Percentiles rank a stretch among this genome's conserved stretches.
Conservation (phyloP, 1,284 basidiomycete species). For the Apiotrichum sp. region DNA sequence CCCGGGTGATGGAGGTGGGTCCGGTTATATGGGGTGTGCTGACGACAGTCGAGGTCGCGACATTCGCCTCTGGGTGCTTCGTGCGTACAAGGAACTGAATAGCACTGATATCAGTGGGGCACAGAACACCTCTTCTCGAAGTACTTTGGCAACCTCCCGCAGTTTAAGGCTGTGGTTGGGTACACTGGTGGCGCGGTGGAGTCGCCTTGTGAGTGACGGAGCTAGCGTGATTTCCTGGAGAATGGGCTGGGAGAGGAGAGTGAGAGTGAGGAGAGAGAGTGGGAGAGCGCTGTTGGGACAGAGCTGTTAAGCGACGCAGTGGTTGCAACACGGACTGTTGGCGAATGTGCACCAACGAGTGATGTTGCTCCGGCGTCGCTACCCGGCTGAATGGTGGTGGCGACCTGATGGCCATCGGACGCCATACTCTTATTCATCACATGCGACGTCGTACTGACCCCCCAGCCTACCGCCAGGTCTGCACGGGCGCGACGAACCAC, state of each 20-base stretch:
- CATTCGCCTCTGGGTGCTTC: conserved; percentile 70
- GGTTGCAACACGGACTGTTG: too few species aligned
- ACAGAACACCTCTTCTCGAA: conserved; percentile 81
- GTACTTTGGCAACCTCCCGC: conserved; percentile 57
- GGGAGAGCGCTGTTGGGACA: too few species aligned
- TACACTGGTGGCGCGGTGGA: conserved; percentile 69
- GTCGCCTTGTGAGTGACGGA: conserved; percentile 16
- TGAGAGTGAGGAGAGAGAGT: too few species aligned
- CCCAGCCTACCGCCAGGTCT: conserved; percentile 65
- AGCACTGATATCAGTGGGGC: conserved; percentile 55
- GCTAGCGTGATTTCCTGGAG: too few species aligned
- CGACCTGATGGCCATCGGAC: too few species aligned
- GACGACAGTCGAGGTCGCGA: conserved; percentile 56
- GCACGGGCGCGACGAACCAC: conserved; percentile 74
- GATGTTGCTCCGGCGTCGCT: too few species aligned
- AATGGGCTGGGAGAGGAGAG: too few species aligned
- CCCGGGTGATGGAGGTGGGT: conserved; percentile 41
- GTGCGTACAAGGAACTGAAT: conserved; percentile 23
- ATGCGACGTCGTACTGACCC: neutral
- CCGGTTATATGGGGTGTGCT: neutral
- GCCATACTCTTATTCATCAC: too few species aligned
- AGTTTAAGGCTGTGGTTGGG: conserved; percentile 65
- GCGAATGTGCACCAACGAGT: too few species aligned
- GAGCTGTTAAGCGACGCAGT: too few species aligned
- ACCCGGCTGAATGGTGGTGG: too few species aligned